phyloP scores from a whole-genome alignment of 1,139 yeast genomes.

The Meyerozyma sp. region DNA sequence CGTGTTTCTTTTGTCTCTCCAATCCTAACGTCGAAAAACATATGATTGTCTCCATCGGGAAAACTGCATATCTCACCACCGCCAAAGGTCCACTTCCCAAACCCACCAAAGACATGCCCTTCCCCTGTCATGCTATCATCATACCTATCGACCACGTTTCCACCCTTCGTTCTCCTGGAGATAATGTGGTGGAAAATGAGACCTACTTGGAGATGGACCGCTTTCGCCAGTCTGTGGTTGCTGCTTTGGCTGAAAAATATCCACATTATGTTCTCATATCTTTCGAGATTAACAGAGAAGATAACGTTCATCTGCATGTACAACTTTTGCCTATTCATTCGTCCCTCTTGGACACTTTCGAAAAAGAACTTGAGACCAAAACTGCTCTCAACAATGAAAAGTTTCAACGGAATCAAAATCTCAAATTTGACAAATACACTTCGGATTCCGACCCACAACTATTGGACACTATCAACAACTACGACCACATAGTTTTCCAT shows the following conservation, averaged over 20 bases:
- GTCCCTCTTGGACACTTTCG: constrained; percentile 31
- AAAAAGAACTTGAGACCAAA: constrained; percentile 31
- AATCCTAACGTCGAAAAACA: constrained; percentile 77
- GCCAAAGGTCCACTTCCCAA: constrained; percentile 84
- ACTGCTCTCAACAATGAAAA: constrained; percentile 46
- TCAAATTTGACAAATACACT: constrained; percentile 32
- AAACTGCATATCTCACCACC: constrained; percentile 60
- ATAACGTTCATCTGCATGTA: constrained; percentile 60
- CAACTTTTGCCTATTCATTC: constrained; percentile 59
- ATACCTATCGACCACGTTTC: constrained; percentile 80
- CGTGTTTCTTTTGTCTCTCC: constrained; percentile 81
- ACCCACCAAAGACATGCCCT: constrained; percentile 37
- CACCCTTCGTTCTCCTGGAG: constrained; percentile 20
- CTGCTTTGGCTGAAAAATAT: constrained; percentile 34
- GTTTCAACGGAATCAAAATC: constrained; percentile 35
- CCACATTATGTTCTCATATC: constrained; percentile 43
- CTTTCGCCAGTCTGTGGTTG: constrained; percentile 41
- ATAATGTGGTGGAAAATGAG: constrained; percentile 12
- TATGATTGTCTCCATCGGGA: constrained; percentile 74
- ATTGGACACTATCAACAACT: constrained; percentile 22
- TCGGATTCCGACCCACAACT: constrained; percentile 19
- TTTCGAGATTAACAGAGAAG: constrained; percentile 54
- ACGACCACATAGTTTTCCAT: constrained; percentile 39
- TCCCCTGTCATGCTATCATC: constrained; percentile 79
- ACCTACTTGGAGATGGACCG: constrained; percentile 23